Base-by-base conservation (phyloP, 768 basidiomycete genomes). In the Termitomyces titanicus region DNA sequence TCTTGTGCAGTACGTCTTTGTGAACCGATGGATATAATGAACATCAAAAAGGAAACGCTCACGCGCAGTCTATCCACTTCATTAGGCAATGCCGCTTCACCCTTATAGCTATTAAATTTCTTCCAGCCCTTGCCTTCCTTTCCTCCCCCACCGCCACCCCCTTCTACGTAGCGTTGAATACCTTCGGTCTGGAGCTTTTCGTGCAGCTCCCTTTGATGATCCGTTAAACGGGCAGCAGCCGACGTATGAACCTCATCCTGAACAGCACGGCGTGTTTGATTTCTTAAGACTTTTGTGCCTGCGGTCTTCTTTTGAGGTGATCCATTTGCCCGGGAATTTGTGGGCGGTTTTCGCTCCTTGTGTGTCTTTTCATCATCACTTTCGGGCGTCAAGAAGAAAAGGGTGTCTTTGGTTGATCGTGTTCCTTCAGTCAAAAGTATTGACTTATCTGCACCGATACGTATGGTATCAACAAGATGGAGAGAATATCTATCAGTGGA, bases 111-210 rank as follows among this genome's bases (percentile, higher is more conserved):
- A 74, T 93, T 93, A 75, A 96, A 98, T 58, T 86, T 84, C 69
- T 95, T 96, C 89, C 94, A 95, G 13, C 85, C 83, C 69, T 98
- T 98, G 35, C 92, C 92, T 64, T 94, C 88, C 62, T 92, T 93
- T 13, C 87, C 88, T 39, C 81, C 81, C 20, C 76, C 74, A 0
- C 83, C 90, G 33, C 81, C 86, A 7, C 87, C 91, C 53, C 87
- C 89, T 63, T 92, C 91, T 0, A 91, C 89, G 67, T 85, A 97
- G 65, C 83, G 88, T 56, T 87, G 81, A 38, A 98, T 65, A 15
- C 96, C 97, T 40, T 88, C 88, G 2, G 78, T 69, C 64, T 97
- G 94, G 42, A 94, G 71, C 59, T 78, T 79, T 33, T 76, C 75
- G 62, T 95, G 96, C 25, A 98, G 70, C 42, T 93, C 87, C 38